Base-by-base conservation (phyloP, 2,329 filamentous ascomycete species). In the Nectriaceae sp. region DNA sequence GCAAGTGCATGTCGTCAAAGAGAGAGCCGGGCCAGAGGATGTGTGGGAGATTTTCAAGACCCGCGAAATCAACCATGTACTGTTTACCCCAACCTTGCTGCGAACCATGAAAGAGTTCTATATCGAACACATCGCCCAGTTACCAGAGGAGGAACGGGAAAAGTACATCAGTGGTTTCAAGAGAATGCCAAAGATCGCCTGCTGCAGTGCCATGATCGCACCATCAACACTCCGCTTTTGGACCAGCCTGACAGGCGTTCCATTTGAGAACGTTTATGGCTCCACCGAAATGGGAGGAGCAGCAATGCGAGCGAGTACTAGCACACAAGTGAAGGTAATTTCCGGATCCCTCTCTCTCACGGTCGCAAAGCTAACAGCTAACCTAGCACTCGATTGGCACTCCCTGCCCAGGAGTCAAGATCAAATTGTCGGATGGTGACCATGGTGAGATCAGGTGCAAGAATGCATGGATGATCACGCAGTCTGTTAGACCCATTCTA, bases 361-460 rank as follows among this genome's bases (percentile, higher is more conserved):
- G n/a, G n/a, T n/a, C n/a, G n/a, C n/a, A n/a, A n/a, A n/a, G n/a
- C n/a, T n/a, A n/a, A n/a, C n/a, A n/a, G 24, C 6, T 29, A 29
- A 29, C 24, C 24, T 29, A 50, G 47, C 35, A 35, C 10, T 50
- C 47, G 2, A 24, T 50, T 26, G 47, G 47, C 26, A 47, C 37
- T 21, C 36, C 46, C 33, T 39, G 21, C 24, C 21, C 48, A 1
- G 35, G 42, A 8, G 40, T 53, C 16, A 45, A 46, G 43, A 42
- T 50, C n/a, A 50, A 53, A 16, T 35, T 53, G 5, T 51, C 56
- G 0, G 46, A 55, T 13, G 58, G 53, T 2, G 52, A 57, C n/a
- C 43, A 19, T 6, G 53, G 59, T 20, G 55, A 55, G 21, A 49
- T 62, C 4, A 40, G 50, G 3, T 31, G 60, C 29, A 57, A 54